Conservation (phyloP, 805 yeast genomes). For the Grigorovia humatica region DNA sequence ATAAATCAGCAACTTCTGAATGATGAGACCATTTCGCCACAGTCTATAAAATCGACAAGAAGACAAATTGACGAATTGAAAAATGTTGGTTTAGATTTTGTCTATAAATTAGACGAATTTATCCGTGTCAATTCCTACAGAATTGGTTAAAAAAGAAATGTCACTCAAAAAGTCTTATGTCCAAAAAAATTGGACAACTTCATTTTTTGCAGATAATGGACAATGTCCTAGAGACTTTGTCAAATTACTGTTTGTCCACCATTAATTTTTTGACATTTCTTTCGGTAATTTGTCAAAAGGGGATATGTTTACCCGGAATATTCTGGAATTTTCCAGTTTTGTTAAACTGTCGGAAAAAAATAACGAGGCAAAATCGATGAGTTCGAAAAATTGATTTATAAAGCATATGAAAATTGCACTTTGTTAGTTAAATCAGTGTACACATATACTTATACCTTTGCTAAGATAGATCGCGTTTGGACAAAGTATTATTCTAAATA, state of each 20-base stretch:
- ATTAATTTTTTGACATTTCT: not conserved
- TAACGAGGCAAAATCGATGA: no score
- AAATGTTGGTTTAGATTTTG: constrained; percentile 62
- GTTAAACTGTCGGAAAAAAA: not conserved
- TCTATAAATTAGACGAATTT: constrained; percentile 46
- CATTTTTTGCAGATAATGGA: not conserved
- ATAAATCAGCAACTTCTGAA: constrained; percentile 62
- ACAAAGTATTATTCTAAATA: no score
- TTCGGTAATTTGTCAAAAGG: not conserved
- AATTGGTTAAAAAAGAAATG: constrained; percentile 3
- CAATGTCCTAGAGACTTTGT: not conserved
- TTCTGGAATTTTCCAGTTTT: not conserved
- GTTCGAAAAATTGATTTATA: not conserved
- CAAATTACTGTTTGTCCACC: no score
- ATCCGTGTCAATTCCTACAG: constrained; percentile 15
- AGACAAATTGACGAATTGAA: constrained; percentile 56
- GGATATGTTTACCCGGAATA: not conserved
- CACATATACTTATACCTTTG: no score
- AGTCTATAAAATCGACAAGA: constrained; percentile 45
- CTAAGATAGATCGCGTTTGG: no score
- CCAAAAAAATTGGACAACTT: not conserved
- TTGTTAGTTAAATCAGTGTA: not conserved
- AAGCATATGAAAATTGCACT: not conserved
- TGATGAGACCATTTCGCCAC: constrained; percentile 41
- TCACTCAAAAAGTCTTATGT: not conserved